Conservation (phyloP, 2,329 filamentous ascomycete species). For the Pseudogymnoascus sp. region DNA sequence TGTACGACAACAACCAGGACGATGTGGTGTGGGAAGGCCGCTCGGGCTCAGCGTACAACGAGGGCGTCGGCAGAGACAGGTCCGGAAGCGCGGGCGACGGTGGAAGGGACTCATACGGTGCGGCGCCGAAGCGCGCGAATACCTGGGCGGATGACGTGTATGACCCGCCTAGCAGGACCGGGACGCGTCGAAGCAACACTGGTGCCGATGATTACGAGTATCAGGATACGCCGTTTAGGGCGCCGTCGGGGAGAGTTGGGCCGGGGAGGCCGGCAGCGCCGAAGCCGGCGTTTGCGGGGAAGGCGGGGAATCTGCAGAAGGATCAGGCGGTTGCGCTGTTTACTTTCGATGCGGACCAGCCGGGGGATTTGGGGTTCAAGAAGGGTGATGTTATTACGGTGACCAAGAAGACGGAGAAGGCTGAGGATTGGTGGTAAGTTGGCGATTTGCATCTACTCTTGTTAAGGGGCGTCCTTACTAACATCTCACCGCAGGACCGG, state of each 20-base stretch:
- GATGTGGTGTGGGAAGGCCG: slow-evolving; percentile 77
- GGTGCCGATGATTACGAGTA: slow-evolving; percentile 47
- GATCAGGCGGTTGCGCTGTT: slow-evolving; percentile 88
- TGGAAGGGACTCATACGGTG: slow-evolving; percentile 36
- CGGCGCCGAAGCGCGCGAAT: slow-evolving; percentile 51
- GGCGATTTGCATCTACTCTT: slow-evolving; percentile 3
- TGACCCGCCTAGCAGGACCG: slow-evolving; percentile 42
- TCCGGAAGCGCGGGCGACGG: slow-evolving; percentile 31
- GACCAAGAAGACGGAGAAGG: slow-evolving; percentile 85
- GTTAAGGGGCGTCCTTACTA: neutral
- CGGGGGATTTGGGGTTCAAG: slow-evolving; percentile 88
- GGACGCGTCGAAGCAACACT: slow-evolving; percentile 34
- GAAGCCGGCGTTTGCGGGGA: slow-evolving; percentile 71
- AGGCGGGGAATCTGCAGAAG: slow-evolving; percentile 47
- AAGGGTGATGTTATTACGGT: slow-evolving; percentile 97
- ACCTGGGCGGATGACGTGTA: slow-evolving; percentile 74
- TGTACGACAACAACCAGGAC: slow-evolving; percentile 78
- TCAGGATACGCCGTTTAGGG: slow-evolving; percentile 37
- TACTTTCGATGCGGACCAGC: slow-evolving; percentile 89
- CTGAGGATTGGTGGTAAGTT: slow-evolving; percentile 86
- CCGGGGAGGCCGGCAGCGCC: slow-evolving; percentile 77
- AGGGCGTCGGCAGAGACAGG: slow-evolving; percentile 49
- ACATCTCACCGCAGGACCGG: slow-evolving; percentile 58
- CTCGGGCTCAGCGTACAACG: slow-evolving; percentile 61
- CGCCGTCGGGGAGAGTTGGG: slow-evolving; percentile 35